Evolutionary conservation across 176 grass and related monocot genomes (phyloP), one percentile per base, ranked within the genome.

Genomic region (Paspalum notatum): DNA sequence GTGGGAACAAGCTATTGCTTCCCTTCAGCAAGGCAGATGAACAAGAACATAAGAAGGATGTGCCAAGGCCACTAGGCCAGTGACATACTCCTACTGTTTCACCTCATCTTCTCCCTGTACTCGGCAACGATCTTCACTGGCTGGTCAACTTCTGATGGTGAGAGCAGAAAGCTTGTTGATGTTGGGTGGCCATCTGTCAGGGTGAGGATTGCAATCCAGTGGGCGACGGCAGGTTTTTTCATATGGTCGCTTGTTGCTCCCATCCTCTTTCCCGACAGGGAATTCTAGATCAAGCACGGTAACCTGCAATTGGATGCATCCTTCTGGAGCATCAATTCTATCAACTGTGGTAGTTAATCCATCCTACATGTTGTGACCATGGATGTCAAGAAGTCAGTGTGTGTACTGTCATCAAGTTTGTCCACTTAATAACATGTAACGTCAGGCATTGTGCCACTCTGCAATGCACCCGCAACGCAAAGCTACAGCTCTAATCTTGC

Each of bases 61-160:
- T 60, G 2, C 73, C 90, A 0, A 95, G 83, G 78, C n/a, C n/a
- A n/a, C n/a, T n/a, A n/a, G n/a, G n/a, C 92, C 88, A 1, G 92
- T 99, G 42, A 84, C 92, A 1, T 99, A 99, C 84, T 99, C 96
- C 6, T 99, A 99, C 81, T 91, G 92, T 52, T 99, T 80, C 92
- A 99, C 75, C 90, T 99, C 67, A 99, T 99, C 17, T 99, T 99
- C 88, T 99, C 92, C 72, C 93, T 99, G 96, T 99, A 99, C 77
- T 95, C 96, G 0, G 88, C 90, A 2, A 99, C 95, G 96, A 88
- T 99, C 15, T 54, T 99, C 73, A 99, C 96, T 82, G 96, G 96
- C 61, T 99, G 96, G 96, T 99, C 96, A 2, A 95, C 92, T 76
- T 99, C 96, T 0, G 80, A 95, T 27, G 96, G 96, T 14, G 90